phyloP scores from a whole-genome alignment of 768 basidiomycete genomes.

The Termitomyces titanicus region DNA sequence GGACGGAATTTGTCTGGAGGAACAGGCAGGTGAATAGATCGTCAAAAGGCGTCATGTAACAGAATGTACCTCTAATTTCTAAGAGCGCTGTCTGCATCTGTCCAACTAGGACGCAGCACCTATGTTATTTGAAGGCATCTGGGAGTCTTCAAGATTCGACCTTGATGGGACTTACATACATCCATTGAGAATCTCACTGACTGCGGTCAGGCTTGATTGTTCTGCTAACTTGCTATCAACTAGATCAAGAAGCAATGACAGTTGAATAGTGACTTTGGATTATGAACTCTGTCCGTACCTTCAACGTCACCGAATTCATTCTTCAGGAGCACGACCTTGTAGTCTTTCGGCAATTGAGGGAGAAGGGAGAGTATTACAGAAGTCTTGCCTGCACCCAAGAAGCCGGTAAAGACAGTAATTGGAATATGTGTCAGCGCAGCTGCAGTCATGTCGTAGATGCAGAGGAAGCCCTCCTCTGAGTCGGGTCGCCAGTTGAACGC shows the following conservation, averaged over 20 bases:
- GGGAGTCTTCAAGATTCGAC: background rate
- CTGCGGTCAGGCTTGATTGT: conserved; percentile 79
- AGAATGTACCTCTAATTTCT: conserved; percentile 69
- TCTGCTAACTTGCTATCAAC: conserved; percentile 91
- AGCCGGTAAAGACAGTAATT: conserved; percentile 95
- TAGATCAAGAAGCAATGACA: conserved; percentile 18
- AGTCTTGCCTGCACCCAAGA: conserved; percentile 81
- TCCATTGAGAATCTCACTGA: conserved; percentile 94
- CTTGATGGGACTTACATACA: conserved; percentile 65
- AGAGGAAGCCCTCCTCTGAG: background rate
- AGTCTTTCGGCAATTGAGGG: conserved; percentile 77
- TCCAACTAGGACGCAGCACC: conserved; percentile 93
- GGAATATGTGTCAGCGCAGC: conserved; percentile 48
- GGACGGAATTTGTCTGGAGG: conserved; percentile 72
- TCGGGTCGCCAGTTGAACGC: too few relatives aligned
- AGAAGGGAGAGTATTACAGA: conserved; percentile 81
- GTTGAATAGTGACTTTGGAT: background rate
- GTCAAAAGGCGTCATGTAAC: background rate
- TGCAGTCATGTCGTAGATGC: background rate
- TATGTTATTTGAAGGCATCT: conserved; percentile 21
- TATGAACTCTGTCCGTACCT: conserved; percentile 39
- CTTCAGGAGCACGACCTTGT: conserved; percentile 88
- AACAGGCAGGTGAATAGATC: background rate
- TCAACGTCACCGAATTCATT: conserved; percentile 96
- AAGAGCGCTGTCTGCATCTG: conserved; percentile 90